Conservation (phyloP, 2,329 filamentous ascomycete species). For the Colletotrichum higginsianum region DNA sequence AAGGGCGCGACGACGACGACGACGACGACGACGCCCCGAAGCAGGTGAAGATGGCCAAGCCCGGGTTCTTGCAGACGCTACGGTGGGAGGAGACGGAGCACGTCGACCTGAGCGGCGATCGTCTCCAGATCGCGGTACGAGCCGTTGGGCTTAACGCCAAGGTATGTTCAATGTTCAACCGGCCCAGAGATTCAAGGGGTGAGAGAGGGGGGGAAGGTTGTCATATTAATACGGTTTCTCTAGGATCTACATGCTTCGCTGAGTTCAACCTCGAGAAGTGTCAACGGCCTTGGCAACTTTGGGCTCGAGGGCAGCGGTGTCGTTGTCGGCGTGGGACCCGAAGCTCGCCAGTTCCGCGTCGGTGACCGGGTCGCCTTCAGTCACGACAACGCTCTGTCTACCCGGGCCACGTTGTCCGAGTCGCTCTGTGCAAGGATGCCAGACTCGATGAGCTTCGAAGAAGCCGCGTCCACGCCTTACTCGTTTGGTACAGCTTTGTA, state of each 20-base stretch:
- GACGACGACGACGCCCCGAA: not conserved
- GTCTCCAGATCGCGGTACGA: slow-evolving; percentile 2
- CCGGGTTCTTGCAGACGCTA: not conserved
- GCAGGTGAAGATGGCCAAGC: not conserved
- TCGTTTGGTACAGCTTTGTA: slow-evolving; percentile 50
- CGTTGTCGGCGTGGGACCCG: slow-evolving; percentile 13
- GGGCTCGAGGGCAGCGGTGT: slow-evolving; percentile 42
- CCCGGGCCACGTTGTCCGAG: slow-evolving; percentile 3
- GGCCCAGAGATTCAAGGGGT: not conserved
- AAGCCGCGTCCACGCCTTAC: slow-evolving; percentile 50
- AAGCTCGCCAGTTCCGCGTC: slow-evolving; percentile 12
- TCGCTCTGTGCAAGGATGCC: slow-evolving; percentile 47
- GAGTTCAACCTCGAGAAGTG: slow-evolving; percentile 17
- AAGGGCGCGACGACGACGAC: not conserved
- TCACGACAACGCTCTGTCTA: not conserved
- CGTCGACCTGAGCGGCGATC: not conserved
- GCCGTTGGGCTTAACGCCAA: slow-evolving; percentile 23
- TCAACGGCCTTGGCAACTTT: slow-evolving; percentile 36
- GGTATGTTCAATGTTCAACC: slow-evolving; percentile 1
- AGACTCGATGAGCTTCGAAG: slow-evolving; percentile 46
- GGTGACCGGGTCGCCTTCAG: slow-evolving; percentile 54
- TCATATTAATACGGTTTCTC: not conserved
- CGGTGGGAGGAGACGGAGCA: slow-evolving; percentile 3
- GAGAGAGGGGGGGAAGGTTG: too few relatives aligned
- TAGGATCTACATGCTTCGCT: slow-evolving; percentile 37